These are phyloP conservation scores for Rauvolfia tetraphylla DNA, from an alignment of 257 asterid species.

Conservation along the genomic window DNA sequence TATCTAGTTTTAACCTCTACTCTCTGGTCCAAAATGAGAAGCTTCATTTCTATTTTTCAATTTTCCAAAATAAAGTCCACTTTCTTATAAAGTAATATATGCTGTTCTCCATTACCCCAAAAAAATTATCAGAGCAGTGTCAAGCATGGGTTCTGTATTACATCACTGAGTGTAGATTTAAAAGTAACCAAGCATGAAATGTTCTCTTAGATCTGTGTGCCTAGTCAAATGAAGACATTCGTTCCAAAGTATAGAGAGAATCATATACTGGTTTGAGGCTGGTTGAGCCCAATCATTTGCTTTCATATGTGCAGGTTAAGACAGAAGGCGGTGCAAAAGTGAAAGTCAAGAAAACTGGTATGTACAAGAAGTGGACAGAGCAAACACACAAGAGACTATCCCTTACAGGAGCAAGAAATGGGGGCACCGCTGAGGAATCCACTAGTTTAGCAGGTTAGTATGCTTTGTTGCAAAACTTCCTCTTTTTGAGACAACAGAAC, in stretches of 20 bases:
- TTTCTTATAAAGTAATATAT: no score
- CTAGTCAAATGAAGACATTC: not conserved
- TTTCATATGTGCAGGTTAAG: slow-evolving; percentile 52
- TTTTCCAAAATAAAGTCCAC: not conserved
- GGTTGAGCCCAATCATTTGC: not conserved
- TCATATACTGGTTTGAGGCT: slow-evolving; percentile 10
- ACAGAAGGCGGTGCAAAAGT: slow-evolving; percentile 81
- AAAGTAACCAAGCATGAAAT: not conserved
- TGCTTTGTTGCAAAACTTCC: not conserved
- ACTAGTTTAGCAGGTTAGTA: slow-evolving; percentile 54
- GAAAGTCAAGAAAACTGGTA: slow-evolving; percentile 64
- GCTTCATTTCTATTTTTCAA: not conserved
- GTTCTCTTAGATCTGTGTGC: not conserved
- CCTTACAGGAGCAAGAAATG: slow-evolving; percentile 43
- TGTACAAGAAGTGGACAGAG: slow-evolving; percentile 83
- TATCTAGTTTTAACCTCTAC: not conserved
- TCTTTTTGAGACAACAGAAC: not conserved
- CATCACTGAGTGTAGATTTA: not conserved
- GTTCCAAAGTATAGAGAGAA: not conserved
- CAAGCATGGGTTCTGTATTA: not conserved
- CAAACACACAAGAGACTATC: slow-evolving; percentile 61
- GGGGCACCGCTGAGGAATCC: slow-evolving; percentile 41
- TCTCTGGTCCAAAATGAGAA: not conserved
- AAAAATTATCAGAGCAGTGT: not conserved
- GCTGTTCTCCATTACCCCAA: not conserved